phyloP scores from a whole-genome alignment of 2,329 filamentous ascomycete species.

The Fusarium transvaalense region DNA sequence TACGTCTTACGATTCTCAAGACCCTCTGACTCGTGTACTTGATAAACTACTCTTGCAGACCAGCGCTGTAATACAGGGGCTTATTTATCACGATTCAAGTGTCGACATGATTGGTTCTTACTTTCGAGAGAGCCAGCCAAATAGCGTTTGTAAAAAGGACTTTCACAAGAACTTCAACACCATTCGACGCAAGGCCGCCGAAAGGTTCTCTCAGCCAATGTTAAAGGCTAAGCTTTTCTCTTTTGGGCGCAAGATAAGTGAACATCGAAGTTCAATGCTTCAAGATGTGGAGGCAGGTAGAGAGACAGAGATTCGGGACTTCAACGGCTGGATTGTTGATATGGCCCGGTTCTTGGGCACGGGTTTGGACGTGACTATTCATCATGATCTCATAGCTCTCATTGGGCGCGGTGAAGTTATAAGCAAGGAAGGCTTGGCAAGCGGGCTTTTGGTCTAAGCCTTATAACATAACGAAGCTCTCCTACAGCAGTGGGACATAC shows the following conservation, averaged over 20 bases:
- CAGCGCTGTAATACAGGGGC: constrained; percentile 6
- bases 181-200: not conserved
- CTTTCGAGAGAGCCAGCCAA: not conserved
- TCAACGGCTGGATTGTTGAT: constrained; percentile 14
- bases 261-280: constrained; percentile 18
- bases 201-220: constrained; percentile 9
- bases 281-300: not conserved
- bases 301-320: constrained; percentile 2
- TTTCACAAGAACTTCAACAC: not conserved
- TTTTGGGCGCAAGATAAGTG: constrained; percentile 14
- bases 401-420: not conserved
- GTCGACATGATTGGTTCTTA: not conserved
- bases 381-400: not conserved
- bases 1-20: not conserved
- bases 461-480: too few relatives aligned
- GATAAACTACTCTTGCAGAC: constrained; percentile 1
- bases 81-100: constrained; percentile 6
- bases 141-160: not conserved
- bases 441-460: not conserved
- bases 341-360: constrained; percentile 10
- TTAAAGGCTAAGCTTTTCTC: constrained; percentile 2
- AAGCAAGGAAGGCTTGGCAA: not conserved
- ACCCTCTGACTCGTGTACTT: not conserved
- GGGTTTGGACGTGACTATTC: constrained; percentile 1
- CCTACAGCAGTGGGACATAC: too few relatives aligned